Conservation (phyloP, 2,329 filamentous ascomycete genomes). For the Didymella arachidicola region DNA sequence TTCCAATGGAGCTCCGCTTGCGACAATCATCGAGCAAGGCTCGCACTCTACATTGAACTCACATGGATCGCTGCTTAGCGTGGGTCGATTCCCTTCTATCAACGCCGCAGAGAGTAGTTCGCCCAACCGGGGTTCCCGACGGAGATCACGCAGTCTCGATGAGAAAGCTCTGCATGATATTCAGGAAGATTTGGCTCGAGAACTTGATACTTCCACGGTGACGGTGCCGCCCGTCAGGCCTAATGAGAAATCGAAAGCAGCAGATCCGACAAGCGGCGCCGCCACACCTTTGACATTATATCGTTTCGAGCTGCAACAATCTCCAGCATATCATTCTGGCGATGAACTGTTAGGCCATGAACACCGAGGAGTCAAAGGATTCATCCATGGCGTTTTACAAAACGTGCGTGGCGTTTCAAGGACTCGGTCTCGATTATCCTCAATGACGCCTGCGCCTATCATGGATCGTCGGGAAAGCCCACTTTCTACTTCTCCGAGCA, state of each 20-base stretch:
- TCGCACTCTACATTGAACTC: slow-evolving; percentile 53
- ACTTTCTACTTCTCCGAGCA: slow-evolving; percentile 14
- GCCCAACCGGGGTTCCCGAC: slow-evolving; percentile 23
- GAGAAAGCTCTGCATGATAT: slow-evolving; percentile 28
- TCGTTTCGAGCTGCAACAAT: slow-evolving; percentile 11
- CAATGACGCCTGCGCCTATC: slow-evolving; percentile 19
- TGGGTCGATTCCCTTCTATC: slow-evolving; percentile 30
- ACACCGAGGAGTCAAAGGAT: slow-evolving; percentile 26
- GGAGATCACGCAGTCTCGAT: slow-evolving; percentile 30
- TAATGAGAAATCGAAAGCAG: slow-evolving; percentile 2
- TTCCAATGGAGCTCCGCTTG: slow-evolving; percentile 50
- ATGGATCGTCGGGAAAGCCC: slow-evolving; percentile 17
- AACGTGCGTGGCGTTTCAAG: slow-evolving; percentile 34
- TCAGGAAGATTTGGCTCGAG: slow-evolving; percentile 26
- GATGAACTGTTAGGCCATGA: slow-evolving; percentile 17
- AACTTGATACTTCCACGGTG: slow-evolving; percentile 14
- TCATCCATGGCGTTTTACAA: slow-evolving; percentile 35
- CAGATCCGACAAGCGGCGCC: slow-evolving; percentile 13
- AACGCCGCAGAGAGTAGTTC: slow-evolving; percentile 27
- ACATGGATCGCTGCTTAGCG: slow-evolving; percentile 37
- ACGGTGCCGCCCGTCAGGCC: slow-evolving; percentile 10
- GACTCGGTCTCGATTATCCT: slow-evolving; percentile 29
- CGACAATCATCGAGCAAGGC: slow-evolving; percentile 54
- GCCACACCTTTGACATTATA: slow-evolving; percentile 21
- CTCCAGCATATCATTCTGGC: slow-evolving; percentile 13